Base-by-base conservation (phyloP, 495 filamentous ascomycete species). In the Tirmania nivea region DNA sequence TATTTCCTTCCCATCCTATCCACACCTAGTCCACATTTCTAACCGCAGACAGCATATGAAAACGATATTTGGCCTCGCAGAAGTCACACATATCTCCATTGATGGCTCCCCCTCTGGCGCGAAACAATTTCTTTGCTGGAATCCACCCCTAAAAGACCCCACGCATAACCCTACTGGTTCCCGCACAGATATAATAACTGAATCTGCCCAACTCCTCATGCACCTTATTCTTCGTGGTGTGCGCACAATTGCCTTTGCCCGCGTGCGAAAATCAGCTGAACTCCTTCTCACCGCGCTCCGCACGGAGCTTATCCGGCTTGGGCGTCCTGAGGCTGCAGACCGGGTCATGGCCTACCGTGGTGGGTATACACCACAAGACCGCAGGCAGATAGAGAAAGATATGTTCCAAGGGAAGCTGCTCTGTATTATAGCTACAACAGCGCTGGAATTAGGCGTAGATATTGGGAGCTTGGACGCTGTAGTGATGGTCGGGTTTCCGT, bases 41-140 rank as follows among this genome's bases (percentile, higher is more conserved):
- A 19, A 63, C 35, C 14, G 11, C 11, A 16, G 14, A 34, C 67
- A 86, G 60, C 90, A 99, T 66, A 95, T 99, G 77, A 79, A 77
- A 66, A 83, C 82, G 1, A 81, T 99, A 39, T 99, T 97, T 61
- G 87, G 87, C n/a, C 73, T 94, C 21, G 67, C 70, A 8, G 73
- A 88, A 20, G 82, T 94, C 9, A 75, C 73, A 54, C 63, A 96
- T 37, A 78, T 84, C 1, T 86, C 94, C 68, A 86, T 85, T 65
- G 90, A 96, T 61, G 90, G 90, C 2, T 94, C 87, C 3, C 92
- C 90, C 1, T 84, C 85, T 10, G 90, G 90, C 8, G 73, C 86
- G 25, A 99, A 99, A 61, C 87, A 94, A 63, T 96, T 96, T 54
- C 66, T 99, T 8, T 94, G 86, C 68, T 99, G 90, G 90, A 96